Conservation (phyloP, 768 basidiomycete species). For the Boletus rubroflammeus region DNA sequence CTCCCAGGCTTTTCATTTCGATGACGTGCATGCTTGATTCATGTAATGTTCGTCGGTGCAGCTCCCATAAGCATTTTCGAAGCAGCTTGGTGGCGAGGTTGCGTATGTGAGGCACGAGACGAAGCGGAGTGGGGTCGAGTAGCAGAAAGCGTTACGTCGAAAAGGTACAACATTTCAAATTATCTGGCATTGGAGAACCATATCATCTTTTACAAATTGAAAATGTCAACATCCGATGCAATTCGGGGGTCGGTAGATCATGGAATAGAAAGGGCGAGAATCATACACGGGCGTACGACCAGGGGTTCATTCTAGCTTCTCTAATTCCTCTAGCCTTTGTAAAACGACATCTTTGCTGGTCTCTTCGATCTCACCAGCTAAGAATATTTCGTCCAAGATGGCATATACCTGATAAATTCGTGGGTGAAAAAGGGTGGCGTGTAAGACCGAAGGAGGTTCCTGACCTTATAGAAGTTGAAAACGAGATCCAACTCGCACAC, state of each 20-base stretch:
- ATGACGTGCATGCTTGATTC: background rate
- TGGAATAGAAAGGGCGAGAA: slow-evolving; percentile 1
- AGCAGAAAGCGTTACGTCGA: background rate
- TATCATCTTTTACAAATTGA: slow-evolving; percentile 5
- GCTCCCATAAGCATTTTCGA: background rate
- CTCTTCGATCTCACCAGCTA: slow-evolving; percentile 98
- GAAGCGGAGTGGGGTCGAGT: background rate
- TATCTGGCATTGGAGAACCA: background rate
- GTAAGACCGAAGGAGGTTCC: background rate
- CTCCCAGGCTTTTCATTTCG: background rate
- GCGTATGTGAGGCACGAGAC: background rate
- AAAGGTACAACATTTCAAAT: background rate
- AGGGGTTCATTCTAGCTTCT: slow-evolving; percentile 74
- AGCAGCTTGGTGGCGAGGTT: background rate
- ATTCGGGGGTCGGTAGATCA: slow-evolving; percentile 6
- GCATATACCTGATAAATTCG: slow-evolving; percentile 75
- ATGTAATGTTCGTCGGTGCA: background rate
- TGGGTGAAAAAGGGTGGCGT: slow-evolving; percentile 4
- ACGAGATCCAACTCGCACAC: slow-evolving; percentile 98
- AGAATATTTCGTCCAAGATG: slow-evolving; percentile 95
- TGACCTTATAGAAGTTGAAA: slow-evolving; percentile 97
- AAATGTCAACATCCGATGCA: slow-evolving; percentile 11
- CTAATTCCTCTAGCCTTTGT: slow-evolving; percentile 83
- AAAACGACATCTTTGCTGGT: slow-evolving; percentile 96
- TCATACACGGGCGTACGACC: slow-evolving; percentile 8